These are phyloP conservation scores for Chaetomium globosum DNA, from an alignment of 2,329 filamentous ascomycete species.

Conservation along the genomic window DNA sequence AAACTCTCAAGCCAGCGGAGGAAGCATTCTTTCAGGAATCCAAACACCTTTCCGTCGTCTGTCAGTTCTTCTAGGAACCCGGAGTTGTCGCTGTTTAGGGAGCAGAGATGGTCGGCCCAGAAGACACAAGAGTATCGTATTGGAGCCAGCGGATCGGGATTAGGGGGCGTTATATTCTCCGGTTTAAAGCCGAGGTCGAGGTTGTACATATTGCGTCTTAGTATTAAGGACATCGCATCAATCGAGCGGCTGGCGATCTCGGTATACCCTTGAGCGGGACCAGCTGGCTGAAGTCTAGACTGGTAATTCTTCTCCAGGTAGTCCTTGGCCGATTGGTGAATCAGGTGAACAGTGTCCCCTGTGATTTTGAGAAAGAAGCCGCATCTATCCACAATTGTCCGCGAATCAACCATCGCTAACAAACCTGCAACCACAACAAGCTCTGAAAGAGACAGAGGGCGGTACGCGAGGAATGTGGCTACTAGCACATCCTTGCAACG, in stretches of 20 bases:
- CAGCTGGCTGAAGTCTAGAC: slow-evolving; percentile 21
- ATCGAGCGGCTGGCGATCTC: slow-evolving; percentile 27
- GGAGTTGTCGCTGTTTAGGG: slow-evolving; percentile 4
- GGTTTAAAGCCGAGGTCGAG: slow-evolving; percentile 29
- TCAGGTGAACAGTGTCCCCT: slow-evolving; percentile 36
- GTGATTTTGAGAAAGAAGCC: slow-evolving; percentile 41
- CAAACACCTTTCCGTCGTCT: slow-evolving; percentile 21
- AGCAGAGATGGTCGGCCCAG: no score
- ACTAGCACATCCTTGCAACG: no score
- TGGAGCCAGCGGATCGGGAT: slow-evolving; percentile 28
- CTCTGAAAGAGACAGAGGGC: slow-evolving; percentile 35
- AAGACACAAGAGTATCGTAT: no score
- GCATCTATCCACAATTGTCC: no score
- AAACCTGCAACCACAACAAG: no score
- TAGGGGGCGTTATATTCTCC: slow-evolving; percentile 23
- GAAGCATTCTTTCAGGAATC: slow-evolving; percentile 24
- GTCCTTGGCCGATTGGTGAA: slow-evolving; percentile 42
- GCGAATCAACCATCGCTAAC: no score
- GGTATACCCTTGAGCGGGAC: slow-evolving; percentile 22
- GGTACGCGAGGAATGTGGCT: slow-evolving; percentile 27
- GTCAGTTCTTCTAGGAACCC: slow-evolving; percentile 16
- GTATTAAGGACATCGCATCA: slow-evolving; percentile 27
- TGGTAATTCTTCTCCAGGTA: slow-evolving; percentile 34
- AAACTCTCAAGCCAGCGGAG: slow-evolving; percentile 31
- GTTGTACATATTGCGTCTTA: slow-evolving; percentile 30